Percentiles rank a stretch among this genome's conserved stretches.
These are phyloP conservation scores for Glutinoglossum americanum DNA, from an alignment of 495 filamentous ascomycete genomes.

Conservation along the genomic window DNA sequence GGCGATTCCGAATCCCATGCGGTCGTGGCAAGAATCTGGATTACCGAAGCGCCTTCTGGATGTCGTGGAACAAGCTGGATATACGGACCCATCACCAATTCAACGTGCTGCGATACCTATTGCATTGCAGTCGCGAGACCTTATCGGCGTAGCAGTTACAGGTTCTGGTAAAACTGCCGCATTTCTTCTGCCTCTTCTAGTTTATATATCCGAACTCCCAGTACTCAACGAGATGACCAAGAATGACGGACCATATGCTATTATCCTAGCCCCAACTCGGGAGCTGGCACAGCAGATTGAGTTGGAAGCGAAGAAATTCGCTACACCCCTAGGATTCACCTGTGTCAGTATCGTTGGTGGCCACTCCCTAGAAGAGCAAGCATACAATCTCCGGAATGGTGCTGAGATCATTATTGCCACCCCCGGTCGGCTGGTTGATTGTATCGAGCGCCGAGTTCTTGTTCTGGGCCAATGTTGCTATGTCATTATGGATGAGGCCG, in stretches of 20 bases:
- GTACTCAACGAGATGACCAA: constrained; percentile 71
- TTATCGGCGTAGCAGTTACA: constrained; percentile 95
- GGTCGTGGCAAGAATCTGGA: constrained; percentile 72
- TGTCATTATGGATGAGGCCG: constrained; percentile 95
- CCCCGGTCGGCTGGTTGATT: constrained; percentile 90
- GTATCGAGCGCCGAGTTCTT: constrained; percentile 77
- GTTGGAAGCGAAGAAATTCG: constrained; percentile 83
- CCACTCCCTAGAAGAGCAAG: constrained; percentile 86
- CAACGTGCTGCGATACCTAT: constrained; percentile 93
- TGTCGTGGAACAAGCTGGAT: constrained; percentile 68
- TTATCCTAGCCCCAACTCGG: constrained; percentile 93
- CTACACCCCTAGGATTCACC: constrained; percentile 74
- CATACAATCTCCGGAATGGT: constrained; percentile 78
- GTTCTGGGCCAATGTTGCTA: constrained; percentile 95
- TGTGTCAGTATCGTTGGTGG: constrained; percentile 96
- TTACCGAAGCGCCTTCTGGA: constrained; percentile 65
- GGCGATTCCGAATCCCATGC: constrained; percentile 87
- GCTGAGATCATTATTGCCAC: constrained; percentile 98
- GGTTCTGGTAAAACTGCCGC: constrained; percentile 98
- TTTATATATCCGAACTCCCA: constrained; percentile 86
- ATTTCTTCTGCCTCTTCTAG: constrained; percentile 82
- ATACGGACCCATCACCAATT: constrained; percentile 80
- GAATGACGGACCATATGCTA: constrained; percentile 89
- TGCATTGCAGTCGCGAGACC: constrained; percentile 74
- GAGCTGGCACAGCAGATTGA: constrained; percentile 98